Base-by-base conservation (phyloP, 2,329 filamentous ascomycete species). In the Sarocladiaceae sp. region DNA sequence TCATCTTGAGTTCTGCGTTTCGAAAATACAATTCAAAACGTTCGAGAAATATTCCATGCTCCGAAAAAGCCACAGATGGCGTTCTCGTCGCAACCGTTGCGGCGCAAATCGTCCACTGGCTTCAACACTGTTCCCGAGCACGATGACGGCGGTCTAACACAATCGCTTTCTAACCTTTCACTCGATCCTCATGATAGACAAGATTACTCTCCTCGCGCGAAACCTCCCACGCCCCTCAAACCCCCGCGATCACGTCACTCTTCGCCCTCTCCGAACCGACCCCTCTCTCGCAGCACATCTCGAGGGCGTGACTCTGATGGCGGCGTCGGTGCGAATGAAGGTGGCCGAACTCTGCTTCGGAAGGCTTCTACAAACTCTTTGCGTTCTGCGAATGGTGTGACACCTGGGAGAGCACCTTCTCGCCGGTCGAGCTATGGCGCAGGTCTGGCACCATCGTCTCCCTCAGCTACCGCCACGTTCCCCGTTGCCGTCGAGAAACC, bases 331-430 rank as follows among this genome's bases (percentile, higher is more conserved):
- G 72, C 76, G 4, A 68, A 66, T 18, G 79, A 78, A 2, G 47
- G 31, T 11, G 47, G 47, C 17, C 79, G 79, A 1, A 70, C 72
- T 0, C 66, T 84, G 5, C 64, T 79, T 35, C 74, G 78, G 25
- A 83, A 83, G 59, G 72, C 79, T 1, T 84, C 80, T 2, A 74
- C 75, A 57, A 82, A 76, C 62, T 83, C 80, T 28, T 65, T 84
- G 35, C 76, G 73, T 57, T 81, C 78, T 1, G 68, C 68, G 22
- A 76, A 67, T 57, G 73, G 72, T 49, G 64, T 65, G 17, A 65
- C 63, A 3, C 59, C 69, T 3, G 62, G 61, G 17, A 68, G 67
- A 35, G 61, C 71, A 3, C 67, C 71, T 10, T 73, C 75, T 2
- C 75, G 79, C 33, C 73, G 77, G 29, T 68, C 75, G 11, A 81